These are phyloP conservation scores for Sporothrix protearum DNA, from an alignment of 2,329 filamentous ascomycete species.

Conservation along the genomic window DNA sequence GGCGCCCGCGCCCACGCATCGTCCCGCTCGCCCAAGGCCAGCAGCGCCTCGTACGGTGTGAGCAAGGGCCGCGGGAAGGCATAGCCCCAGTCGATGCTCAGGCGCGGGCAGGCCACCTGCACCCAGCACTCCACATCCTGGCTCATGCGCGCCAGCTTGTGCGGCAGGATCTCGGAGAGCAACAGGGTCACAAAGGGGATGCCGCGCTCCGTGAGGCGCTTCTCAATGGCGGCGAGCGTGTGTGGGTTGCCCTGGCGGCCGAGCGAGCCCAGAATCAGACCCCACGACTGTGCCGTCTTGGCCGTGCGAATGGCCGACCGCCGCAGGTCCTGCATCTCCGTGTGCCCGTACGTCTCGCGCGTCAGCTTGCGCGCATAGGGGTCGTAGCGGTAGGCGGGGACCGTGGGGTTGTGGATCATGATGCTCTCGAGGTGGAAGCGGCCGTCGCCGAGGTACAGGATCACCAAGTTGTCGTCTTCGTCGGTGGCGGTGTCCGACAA, in stretches of 20 bases:
- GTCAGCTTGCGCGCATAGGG: conserved; percentile 91
- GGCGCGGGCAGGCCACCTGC: conserved; percentile 90
- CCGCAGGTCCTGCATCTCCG: conserved; percentile 81
- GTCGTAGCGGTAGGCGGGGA: conserved; percentile 94
- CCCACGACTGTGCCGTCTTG: conserved; percentile 71
- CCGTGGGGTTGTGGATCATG: conserved; percentile 94
- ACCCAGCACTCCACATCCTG: conserved; percentile 95
- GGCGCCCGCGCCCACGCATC: conserved; percentile 53
- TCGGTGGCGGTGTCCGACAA: conserved; percentile 38
- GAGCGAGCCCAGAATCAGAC: conserved; percentile 86
- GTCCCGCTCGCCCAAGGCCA: conserved; percentile 76
- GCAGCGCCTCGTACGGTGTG: conserved; percentile 91
- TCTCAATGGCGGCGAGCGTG: conserved; percentile 83
- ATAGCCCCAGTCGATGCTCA: conserved; percentile 99
- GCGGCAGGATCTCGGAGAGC: conserved; percentile 92
- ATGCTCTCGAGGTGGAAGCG: conserved; percentile 95
- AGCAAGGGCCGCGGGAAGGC: conserved; percentile 84
- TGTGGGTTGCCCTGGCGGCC: conserved; percentile 94
- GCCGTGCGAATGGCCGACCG: conserved; percentile 73
- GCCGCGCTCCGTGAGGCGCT: conserved; percentile 63
- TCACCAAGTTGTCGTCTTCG: conserved; percentile 61
- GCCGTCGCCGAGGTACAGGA: conserved; percentile 87
- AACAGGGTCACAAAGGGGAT: conserved; percentile 82
- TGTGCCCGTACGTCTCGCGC: conserved; percentile 85
- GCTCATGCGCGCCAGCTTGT: conserved; percentile 84